Base-by-base conservation (phyloP, 352 stramenopile genomes). In the Pythium phragmitis region DNA sequence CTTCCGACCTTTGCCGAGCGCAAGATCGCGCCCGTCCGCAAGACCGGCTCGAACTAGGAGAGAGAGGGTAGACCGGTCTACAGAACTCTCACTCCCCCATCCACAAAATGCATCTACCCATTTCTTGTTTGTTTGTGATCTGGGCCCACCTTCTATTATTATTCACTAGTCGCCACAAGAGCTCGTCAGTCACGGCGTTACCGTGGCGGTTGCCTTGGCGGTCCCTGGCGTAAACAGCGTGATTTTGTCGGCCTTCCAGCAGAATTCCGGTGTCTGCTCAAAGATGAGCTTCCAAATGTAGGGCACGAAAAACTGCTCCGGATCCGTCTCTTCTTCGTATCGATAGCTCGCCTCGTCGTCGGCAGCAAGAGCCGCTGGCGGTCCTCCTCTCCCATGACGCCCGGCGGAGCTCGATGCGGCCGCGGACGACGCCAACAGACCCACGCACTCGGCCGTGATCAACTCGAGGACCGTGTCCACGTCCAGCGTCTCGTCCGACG, bases 1-100 rank as follows among this genome's bases (percentile, higher is more conserved):
- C 82, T 99, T 53, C 97, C 97, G 17, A 82, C 75, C 19, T 99
- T 99, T 79, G 92, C 94, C 7, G 84, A 97, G 69, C 76, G 75
- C 69, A 91, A 90, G 82, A 89, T 95, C 65, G 69, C 68, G 43
- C 68, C 77, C 8, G 85, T 95, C 46, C 85, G 84, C 75, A 92
- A 95, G 79, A 53, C n/a, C 3, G 65, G 65, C 21, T 48, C 54
- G 37, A 82, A 79, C 83, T 75, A 68, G 58, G 34, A 39, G 34
- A 9, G 11, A 9, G 34, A 14, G 1, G 34, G 7, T 3, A 39
- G 34, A 39, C 34, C 7, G 11, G 0, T 14, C n/a, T 51, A 17
- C 39, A 51, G 30, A 16, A 8, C 30, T 46, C 19, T 8, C 8
- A 12, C 9, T 41, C 30, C 14, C 16, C 45, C 43, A 39, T 36